Conservation (phyloP, 2,329 filamentous ascomycete species). For the Scedosporium minutisporum region DNA sequence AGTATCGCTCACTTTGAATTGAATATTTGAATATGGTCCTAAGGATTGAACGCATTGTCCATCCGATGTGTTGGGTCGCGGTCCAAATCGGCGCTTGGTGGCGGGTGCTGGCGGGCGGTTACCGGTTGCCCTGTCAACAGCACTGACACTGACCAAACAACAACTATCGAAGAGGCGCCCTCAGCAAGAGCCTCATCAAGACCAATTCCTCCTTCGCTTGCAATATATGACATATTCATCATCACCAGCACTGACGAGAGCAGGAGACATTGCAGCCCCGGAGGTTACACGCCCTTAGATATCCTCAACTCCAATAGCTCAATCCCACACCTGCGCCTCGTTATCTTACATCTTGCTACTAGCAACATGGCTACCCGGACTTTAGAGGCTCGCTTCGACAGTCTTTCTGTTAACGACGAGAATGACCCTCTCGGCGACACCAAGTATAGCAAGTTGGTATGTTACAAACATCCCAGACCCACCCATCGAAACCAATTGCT, state of each 20-base stretch:
- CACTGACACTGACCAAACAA: too few relatives aligned
- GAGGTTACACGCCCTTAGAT: not conserved
- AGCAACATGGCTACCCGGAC: constrained; percentile 59
- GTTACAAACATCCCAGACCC: not conserved
- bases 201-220: too few relatives aligned
- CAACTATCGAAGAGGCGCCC: too few relatives aligned
- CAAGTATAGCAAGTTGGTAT: constrained; percentile 4
- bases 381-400: constrained; percentile 82
- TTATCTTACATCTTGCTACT: constrained; percentile 4
- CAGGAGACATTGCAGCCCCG: not conserved
- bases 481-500: not conserved
- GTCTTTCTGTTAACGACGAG: constrained; percentile 81
- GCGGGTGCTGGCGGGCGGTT: too few relatives aligned
- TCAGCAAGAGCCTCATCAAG: too few relatives aligned
- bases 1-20: too few relatives aligned
- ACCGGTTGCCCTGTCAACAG: too few relatives aligned
- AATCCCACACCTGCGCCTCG: not conserved
- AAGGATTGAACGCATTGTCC: too few relatives aligned
- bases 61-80: too few relatives aligned
- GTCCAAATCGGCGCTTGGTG: too few relatives aligned
- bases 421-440: constrained; percentile 46
- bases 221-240: not conserved
- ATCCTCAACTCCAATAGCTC: not conserved
- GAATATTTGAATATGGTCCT: too few relatives aligned
- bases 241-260: too few relatives aligned